Base-by-base conservation (phyloP, 441 rosid genomes). In the Populus hybrid region DNA sequence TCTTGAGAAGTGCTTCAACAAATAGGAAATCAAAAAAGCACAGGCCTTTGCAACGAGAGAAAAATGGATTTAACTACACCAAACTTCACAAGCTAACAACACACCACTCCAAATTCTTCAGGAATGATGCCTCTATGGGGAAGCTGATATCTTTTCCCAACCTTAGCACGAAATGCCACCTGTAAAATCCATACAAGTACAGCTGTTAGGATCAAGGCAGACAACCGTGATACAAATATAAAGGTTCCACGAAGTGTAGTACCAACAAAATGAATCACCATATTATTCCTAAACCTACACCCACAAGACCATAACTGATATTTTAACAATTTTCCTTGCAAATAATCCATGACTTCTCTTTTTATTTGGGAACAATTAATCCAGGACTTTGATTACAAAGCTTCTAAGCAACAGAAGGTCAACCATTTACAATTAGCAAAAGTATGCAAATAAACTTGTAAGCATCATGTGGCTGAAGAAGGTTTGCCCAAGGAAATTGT, bases 61-160 rank as follows among this genome's bases (percentile, higher is more conserved):
- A 67, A 74, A 28, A 23, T 1, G 5, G 50, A 18, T 69, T 31
- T 20, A 26, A 14, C 16, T 6, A 65, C 72, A 73, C 63, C 68
- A 70, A 61, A 72, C 38, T 67, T 66, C 72, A 76, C 53, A 78
- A 11, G 73, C 45, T 67, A 29, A 29, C 31, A 29, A 79, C 75
- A 72, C 84, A 95, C 98, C 97, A 93, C 98, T 84, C 99, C 98
- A 83, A 95, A 93, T 87, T 95, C 99, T 80, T 95, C 98, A 65
- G 99, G 98, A 84, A 94, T 91, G 77, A 94, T 88, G 78, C 98
- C 99, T 84, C 88, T 94, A 83, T 94, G 97, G 31, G 98, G 97
- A 75, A 95, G 95, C 87, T 95, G 95, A 85, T 90, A 94, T 74
- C 88, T 85, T 83, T 90, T 91, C 68, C 98, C 99, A 85, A 94